phyloP scores from a whole-genome alignment of 129 eudicot species.

The Scalesia atractyloides region DNA sequence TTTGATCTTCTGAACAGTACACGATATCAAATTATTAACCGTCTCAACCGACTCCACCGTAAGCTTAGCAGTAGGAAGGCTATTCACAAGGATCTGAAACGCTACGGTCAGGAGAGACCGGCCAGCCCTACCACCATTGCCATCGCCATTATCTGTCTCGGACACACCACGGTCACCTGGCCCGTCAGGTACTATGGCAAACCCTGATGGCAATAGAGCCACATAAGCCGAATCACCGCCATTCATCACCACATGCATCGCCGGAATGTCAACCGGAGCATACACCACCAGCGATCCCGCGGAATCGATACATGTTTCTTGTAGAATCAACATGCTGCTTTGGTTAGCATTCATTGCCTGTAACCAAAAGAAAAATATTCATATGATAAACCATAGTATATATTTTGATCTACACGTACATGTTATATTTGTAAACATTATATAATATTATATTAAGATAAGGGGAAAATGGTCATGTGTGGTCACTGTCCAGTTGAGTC shows the following conservation, averaged over 20 bases:
- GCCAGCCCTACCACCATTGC: conserved; percentile 32
- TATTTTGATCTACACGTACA: not conserved
- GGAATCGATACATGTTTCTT: conserved; percentile 90
- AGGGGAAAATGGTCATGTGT: conserved; percentile 32
- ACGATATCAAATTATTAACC: conserved; percentile 86
- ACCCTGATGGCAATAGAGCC: conserved; percentile 92
- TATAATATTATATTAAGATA: not conserved
- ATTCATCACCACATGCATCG: conserved; percentile 96
- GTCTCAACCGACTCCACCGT: conserved; percentile 97
- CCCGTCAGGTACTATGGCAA: conserved; percentile 86
- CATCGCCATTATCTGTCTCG: conserved; percentile 34
- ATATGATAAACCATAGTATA: not conserved
- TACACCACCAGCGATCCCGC: conserved; percentile 95
- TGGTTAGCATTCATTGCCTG: conserved; percentile 84
- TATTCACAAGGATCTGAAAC: conserved; percentile 89
- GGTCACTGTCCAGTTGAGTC: conserved; percentile 42
- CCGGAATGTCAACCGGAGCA: conserved; percentile 97
- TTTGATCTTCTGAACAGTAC: conserved; percentile 93
- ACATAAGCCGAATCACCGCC: conserved; percentile 98
- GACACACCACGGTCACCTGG: conserved; percentile 51
- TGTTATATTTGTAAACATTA: conserved; percentile 11
- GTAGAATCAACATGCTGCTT: conserved; percentile 92
- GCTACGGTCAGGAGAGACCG: conserved; percentile 92
- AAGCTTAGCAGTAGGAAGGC: conserved; percentile 91
- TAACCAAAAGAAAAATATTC: not conserved